These are phyloP conservation scores for Fusarium continuum DNA, from an alignment of 2,329 filamentous ascomycete genomes.

Conservation along the genomic window DNA sequence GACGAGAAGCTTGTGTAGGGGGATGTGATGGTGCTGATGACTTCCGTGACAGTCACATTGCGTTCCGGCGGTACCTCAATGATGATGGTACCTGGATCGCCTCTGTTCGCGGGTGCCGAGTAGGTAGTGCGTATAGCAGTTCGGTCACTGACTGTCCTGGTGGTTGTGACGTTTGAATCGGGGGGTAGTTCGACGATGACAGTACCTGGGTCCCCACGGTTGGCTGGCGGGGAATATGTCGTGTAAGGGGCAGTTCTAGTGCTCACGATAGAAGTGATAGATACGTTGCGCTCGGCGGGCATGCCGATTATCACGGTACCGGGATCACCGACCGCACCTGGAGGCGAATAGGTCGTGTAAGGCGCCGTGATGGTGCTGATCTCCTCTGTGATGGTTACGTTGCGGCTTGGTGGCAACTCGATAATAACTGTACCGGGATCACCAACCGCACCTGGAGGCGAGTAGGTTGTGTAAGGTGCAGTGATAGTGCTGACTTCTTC, in stretches of 20 bases:
- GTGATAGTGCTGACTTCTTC: constrained; percentile 3
- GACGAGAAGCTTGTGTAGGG: constrained; percentile 14
- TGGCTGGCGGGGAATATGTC: constrained; percentile 1
- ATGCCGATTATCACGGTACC: constrained; percentile 16
- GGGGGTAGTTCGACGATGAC: constrained; percentile 5
- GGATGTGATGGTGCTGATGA: constrained; percentile 8
- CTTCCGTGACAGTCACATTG: constrained; percentile 22
- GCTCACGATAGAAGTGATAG: constrained; percentile 13
- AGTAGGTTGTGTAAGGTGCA: constrained; percentile 14
- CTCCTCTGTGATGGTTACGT: not conserved
- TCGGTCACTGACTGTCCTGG: not conserved
- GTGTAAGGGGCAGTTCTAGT: constrained; percentile 16
- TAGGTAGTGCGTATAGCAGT: not conserved
- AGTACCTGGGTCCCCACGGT: constrained; percentile 15
- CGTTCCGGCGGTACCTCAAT: constrained; percentile 12
- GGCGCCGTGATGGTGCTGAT: not conserved
- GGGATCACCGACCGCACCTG: not conserved
- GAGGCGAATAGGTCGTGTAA: constrained; percentile 1
- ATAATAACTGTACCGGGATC: constrained; percentile 21
- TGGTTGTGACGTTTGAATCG: constrained; percentile 6
- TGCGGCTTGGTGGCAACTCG: not conserved
- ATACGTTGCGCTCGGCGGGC: constrained; percentile 16
- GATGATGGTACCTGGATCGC: constrained; percentile 5
- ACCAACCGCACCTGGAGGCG: constrained; percentile 4
- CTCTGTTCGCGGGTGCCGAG: not conserved